These are phyloP conservation scores for Aureobasidium mangrovei DNA, from an alignment of 2,329 filamentous ascomycete genomes.

Conservation along the genomic window DNA sequence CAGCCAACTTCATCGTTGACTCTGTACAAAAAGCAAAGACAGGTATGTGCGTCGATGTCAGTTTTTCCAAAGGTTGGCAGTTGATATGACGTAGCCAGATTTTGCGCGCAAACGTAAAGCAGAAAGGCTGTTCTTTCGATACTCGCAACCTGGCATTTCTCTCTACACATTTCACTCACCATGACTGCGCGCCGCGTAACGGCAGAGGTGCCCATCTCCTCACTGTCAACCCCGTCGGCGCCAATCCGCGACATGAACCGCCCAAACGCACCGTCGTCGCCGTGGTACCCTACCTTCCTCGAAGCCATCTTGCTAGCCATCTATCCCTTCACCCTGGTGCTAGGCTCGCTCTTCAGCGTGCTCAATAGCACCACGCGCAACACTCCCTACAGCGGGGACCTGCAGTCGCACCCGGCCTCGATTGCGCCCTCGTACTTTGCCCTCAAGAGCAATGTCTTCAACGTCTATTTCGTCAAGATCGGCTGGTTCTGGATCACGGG, in stretches of 20 bases:
- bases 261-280: constrained; percentile 28
- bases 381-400: constrained; percentile 51
- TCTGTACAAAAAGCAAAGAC: no score
- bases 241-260: background rate
- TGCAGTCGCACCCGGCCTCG: constrained; percentile 53
- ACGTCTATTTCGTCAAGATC: constrained; percentile 85
- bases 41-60: no score
- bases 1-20: no score
- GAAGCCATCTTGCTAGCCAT: constrained; percentile 56
- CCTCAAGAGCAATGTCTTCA: constrained; percentile 86
- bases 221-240: background rate
- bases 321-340: constrained; percentile 69
- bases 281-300: constrained; percentile 60
- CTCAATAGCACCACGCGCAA: constrained; percentile 67
- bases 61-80: no score
- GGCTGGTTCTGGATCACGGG: constrained; percentile 87
- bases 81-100: no score
- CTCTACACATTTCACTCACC: background rate
- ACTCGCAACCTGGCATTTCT: no score
- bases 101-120: no score
- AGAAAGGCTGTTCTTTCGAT: no score
- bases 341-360: constrained; percentile 72
- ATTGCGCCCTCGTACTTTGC: constrained; percentile 79
- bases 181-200: constrained; percentile 5
- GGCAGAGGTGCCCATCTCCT: constrained; percentile 1